Evolutionary conservation across 2,329 filamentous ascomycete genomes (phyloP).

Genomic region (Nothopassalora personata): DNA sequence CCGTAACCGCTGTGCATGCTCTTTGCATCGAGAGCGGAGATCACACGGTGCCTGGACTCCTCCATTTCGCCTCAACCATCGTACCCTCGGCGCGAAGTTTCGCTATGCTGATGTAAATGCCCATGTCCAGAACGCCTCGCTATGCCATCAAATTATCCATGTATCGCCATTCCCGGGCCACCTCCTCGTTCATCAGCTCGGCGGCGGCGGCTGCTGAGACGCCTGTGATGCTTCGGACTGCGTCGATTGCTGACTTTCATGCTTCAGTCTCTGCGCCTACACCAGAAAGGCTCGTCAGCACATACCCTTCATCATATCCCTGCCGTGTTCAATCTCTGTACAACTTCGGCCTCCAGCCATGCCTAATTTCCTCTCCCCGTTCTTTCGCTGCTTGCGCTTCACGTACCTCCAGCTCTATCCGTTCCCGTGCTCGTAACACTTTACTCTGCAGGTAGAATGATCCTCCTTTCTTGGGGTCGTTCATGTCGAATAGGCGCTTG

Average conservation of each 20-base stretch:
- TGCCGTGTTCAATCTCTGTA: slow-evolving; percentile 66
- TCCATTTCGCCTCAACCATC: background rate
- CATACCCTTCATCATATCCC: slow-evolving; percentile 12
- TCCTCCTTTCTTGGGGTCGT: slow-evolving; percentile 91
- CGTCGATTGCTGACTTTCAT: slow-evolving; percentile 10
- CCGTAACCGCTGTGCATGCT: background rate
- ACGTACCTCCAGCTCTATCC: slow-evolving; percentile 81
- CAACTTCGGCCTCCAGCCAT: slow-evolving; percentile 91
- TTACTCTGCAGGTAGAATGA: slow-evolving; percentile 99
- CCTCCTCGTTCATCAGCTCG: slow-evolving; percentile 9
- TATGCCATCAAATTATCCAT: slow-evolving; percentile 23
- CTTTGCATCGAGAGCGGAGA: slow-evolving; percentile 15
- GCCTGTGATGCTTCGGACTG: slow-evolving; percentile 1
- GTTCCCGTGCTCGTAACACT: slow-evolving; percentile 80
- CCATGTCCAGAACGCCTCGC: slow-evolving; percentile 22
- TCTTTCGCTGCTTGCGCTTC: slow-evolving; percentile 65
- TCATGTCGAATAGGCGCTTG: slow-evolving; percentile 89
- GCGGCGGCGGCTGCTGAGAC: slow-evolving; percentile 9
- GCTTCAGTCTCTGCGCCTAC: slow-evolving; percentile 28
- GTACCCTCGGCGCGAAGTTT: background rate
- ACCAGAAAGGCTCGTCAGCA: slow-evolving; percentile 19
- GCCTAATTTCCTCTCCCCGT: slow-evolving; percentile 70
- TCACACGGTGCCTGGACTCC: background rate
- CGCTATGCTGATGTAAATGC: slow-evolving; percentile 15
- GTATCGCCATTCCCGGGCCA: slow-evolving; percentile 1